Evolutionary conservation across 257 asterid genomes (phyloP), one percentile per base, ranked within the genome.

Genomic region (Scutellaria galericulata): DNA sequence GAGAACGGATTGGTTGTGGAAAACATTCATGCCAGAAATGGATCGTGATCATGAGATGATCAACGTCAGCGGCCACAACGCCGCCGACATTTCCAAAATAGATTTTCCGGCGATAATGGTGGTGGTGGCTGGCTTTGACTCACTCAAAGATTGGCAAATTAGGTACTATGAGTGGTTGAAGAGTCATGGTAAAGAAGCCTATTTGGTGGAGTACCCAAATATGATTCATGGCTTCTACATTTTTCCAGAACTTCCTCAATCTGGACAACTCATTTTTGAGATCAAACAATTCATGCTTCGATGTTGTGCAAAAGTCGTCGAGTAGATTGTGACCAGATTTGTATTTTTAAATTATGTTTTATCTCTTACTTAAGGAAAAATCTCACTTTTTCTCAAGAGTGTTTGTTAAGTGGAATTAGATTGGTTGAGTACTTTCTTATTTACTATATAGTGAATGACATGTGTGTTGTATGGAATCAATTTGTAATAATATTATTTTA

Each of bases 31-130:
- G 75, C 83, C 88, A 9, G 86, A 79, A 6, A 66, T 53, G 57
- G 75, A 89, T 67, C 81, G 90, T 1, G 90, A 89, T 74, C 94
- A 91, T 24, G 79, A 80, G 78, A 87, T 20, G 13, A 81, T 89
- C 81, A 91, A 91, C 8, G 95, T 91, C 0, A 80, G 88, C 79
- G 96, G 96, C 4, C 94, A 92, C 0, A 87, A 71, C 52, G 97
- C 96, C 0, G 83, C 40, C 1, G 91, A 89, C 62, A 83, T 91
- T 39, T 83, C 95, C 7, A 61, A 61, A 22, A 18, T 87, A 66
- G 80, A 84, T 3, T 87, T 91, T 35, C 97, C 97, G 48, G 77
- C 95, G 2, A 83, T 85, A 3, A 48, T 89, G 82, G 90, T 91
- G 75, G 89, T 89, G 45, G 79, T 75, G 44, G 95, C 85, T 5